Evolutionary conservation across 306 rosid genomes (phyloP), one percentile per base, ranked within the genome.

Genomic region (Arachis hypogaea): DNA sequence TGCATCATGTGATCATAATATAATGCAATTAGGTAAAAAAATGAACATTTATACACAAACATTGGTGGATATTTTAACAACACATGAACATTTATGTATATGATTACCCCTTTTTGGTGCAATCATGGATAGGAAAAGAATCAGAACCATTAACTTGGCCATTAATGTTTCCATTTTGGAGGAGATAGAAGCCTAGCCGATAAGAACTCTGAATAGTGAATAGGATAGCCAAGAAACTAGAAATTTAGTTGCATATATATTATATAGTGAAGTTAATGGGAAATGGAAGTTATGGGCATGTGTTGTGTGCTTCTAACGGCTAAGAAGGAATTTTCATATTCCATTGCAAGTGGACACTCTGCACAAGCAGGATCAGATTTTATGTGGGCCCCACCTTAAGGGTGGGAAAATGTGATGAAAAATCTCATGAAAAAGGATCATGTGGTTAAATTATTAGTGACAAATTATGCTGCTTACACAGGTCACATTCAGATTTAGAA

Each of bases 81-180:
- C 50, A 68, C n/a, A 11, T 7, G 46, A 55, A 68, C 33, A 66
- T 43, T 45, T 9, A 78, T 51, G 70, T 11, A 51, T 47, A 22
- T 22, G 28, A 22, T 83, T 85, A 89, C 97, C 96, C 86, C 82
- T 61, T 86, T 73, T 79, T 28, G 82, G 81, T 22, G 81, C 56
- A 80, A 79, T 73, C 33, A 72, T 65, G 43, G 82, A 82, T 66
- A 90, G 74, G 51, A 83, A 68, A 44, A 89, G 88, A 81, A 87
- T 79, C 63, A 84, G 71, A 52, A 83, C 68, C 60, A 82, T 51
- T 30, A 82, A 11, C 69, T 78, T 80, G 46, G 73, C 57, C 76
- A 76, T 56, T 46, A 55, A 29, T 30, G 64, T 68, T 62, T 88
- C 56, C 95, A 85, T 90, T 78, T 76, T 44, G 65, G 72, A 45